Evolutionary conservation across 805 yeast species (phyloP).

Genomic region (Pichia pseudocactophila): DNA sequence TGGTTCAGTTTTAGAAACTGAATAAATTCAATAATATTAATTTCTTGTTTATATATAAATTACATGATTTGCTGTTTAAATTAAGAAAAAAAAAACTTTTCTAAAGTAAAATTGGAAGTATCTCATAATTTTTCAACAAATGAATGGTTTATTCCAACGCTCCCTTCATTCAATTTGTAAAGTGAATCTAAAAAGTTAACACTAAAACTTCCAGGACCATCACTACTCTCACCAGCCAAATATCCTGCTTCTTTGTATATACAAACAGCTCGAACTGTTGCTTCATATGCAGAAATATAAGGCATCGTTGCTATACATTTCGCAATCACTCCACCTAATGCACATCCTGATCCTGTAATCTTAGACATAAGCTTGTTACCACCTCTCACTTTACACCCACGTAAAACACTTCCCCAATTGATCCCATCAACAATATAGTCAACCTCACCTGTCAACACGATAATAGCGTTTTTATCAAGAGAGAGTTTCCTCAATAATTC

Average conservation of each 20-base stretch:
- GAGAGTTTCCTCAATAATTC: constrained; percentile 43
- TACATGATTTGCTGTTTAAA: too few relatives aligned
- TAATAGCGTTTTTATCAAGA: constrained; percentile 41
- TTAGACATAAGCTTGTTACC: constrained; percentile 55
- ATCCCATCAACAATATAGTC: constrained; percentile 46
- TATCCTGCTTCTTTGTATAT: constrained; percentile 57
- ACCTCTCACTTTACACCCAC: constrained; percentile 34
- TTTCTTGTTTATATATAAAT: background rate
- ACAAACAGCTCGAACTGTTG: constrained; percentile 46
- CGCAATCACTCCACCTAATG: constrained; percentile 66
- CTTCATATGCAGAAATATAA: constrained; percentile 30
- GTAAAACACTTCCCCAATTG: constrained; percentile 11
- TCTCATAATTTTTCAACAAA: too few relatives aligned
- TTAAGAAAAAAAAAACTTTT: too few relatives aligned
- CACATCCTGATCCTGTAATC: constrained; percentile 79
- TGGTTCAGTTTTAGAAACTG: constrained; percentile 17
- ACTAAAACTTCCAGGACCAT: constrained; percentile 50
- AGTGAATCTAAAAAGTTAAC: constrained; percentile 38
- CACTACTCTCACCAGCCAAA: constrained; percentile 34
- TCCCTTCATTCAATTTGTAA: constrained; percentile 5
- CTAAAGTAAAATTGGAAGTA: too few relatives aligned
- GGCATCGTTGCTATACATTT: constrained; percentile 42
- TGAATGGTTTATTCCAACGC: too few relatives aligned
- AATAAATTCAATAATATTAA: constrained; percentile 1
- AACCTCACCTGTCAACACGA: constrained; percentile 60